Percentiles rank a stretch among this genome's conserved stretches.
Conservation (phyloP, 2,329 filamentous ascomycete species). For the Aspergillus nomiae region DNA sequence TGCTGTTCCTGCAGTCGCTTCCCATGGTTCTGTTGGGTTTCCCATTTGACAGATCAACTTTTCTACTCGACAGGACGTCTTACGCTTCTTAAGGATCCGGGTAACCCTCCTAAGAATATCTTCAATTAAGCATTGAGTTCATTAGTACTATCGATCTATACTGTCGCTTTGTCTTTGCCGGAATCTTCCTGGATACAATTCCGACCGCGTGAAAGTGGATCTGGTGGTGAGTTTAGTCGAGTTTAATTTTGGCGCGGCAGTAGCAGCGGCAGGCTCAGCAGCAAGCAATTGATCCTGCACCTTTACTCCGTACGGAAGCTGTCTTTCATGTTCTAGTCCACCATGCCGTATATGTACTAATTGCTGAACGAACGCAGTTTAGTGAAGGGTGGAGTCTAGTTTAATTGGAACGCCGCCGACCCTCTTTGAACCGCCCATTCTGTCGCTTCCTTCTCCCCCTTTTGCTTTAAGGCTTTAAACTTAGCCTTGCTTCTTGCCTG, state of each 20-base stretch:
- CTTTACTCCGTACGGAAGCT: not conserved
- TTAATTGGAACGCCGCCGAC: constrained; percentile 14
- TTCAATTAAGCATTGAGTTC: not conserved
- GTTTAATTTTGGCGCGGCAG: not conserved
- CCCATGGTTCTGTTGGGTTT: not conserved
- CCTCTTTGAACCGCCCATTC: constrained; percentile 12
- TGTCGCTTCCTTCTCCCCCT: constrained; percentile 2
- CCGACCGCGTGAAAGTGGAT: not conserved
- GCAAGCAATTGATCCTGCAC: not conserved
- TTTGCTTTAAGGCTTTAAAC: constrained; percentile 6
- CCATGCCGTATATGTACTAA: constrained; percentile 5
- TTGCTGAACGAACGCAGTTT: constrained; percentile 4
- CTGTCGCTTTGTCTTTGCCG: not conserved
- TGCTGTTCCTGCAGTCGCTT: constrained; percentile 13
- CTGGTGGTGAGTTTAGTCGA: constrained; percentile 1
- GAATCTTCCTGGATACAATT: not conserved
- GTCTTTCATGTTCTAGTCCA: constrained; percentile 1
- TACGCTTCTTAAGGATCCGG: not conserved
- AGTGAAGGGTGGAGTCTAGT: constrained; percentile 13
- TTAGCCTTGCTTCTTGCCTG: constrained; percentile 8
- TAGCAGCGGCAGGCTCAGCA: not conserved
- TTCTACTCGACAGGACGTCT: not conserved
- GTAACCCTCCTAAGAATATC: not conserved
- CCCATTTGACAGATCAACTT: not conserved
- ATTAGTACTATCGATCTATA: not conserved